A percentile compares a stretch with the other conserved stretches of the same genome.
Evolutionary conservation across 305 asterid genomes (phyloP).

Genomic region (Stenogyne calaminthoides): DNA sequence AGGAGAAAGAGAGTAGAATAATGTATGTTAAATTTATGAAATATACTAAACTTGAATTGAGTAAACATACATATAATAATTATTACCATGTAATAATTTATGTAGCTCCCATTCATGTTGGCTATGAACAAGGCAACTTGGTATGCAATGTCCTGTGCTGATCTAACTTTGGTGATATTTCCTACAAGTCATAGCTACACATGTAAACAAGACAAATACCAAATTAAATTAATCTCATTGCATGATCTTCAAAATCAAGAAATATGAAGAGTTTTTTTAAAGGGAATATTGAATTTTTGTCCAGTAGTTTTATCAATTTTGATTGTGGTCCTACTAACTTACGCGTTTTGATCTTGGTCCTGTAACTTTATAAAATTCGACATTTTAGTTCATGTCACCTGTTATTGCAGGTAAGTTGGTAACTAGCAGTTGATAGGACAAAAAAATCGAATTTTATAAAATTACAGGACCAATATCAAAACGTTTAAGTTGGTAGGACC

Average conservation of each 20-base stretch:
- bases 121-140: conserved; percentile 73
- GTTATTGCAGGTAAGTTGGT: too few relatives aligned
- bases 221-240: neutral
- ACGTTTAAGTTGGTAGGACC: too few relatives aligned
- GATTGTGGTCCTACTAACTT: too few relatives aligned
- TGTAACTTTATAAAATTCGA: too few relatives aligned
- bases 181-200: conserved; percentile 76
- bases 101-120: conserved; percentile 83
- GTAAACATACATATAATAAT: neutral
- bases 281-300: too few relatives aligned
- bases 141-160: conserved; percentile 71
- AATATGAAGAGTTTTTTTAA: neutral
- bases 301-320: too few relatives aligned
- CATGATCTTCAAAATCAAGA: neutral
- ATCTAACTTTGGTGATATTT: conserved; percentile 49
- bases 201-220: neutral
- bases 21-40: too few relatives aligned
- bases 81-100: conserved; percentile 87
- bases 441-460: too few relatives aligned
- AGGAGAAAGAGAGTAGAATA: neutral
- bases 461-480: too few relatives aligned
- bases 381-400: too few relatives aligned
- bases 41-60: neutral
- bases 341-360: too few relatives aligned
- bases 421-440: too few relatives aligned